phyloP scores from a whole-genome alignment of 768 basidiomycete species.

The Plicaturopsis crispa region DNA sequence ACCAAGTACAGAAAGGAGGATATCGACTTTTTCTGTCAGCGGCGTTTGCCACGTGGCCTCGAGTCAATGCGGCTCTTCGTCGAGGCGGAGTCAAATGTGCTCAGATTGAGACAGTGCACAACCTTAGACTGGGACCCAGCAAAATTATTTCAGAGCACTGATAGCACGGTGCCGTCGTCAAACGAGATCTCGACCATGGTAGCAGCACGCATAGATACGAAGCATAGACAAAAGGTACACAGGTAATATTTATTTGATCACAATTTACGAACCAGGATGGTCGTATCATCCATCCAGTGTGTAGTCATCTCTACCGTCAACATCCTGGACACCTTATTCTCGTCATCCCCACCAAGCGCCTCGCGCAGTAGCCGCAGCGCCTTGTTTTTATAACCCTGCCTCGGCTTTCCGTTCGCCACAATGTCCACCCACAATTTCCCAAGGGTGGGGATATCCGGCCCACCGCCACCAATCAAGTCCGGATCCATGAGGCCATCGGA shows the following conservation, averaged over 20 bases:
- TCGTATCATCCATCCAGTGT: constrained; percentile 56
- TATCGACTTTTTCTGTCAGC: no score
- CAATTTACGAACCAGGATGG: constrained; percentile 28
- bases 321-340: constrained; percentile 32
- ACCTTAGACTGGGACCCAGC: no score
- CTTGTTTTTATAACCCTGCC: constrained; percentile 13
- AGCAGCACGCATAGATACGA: neutral
- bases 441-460: constrained; percentile 13
- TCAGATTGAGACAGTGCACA: no score
- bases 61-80: no score
- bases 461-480: constrained; percentile 5
- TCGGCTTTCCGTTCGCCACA: constrained; percentile 10
- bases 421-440: constrained; percentile 29
- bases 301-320: constrained; percentile 40
- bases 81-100: no score
- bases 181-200: neutral
- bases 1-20: no score
- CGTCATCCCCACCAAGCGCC: constrained; percentile 35
- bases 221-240: neutral
- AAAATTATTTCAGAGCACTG: no score
- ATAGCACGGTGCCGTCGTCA: no score
- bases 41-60: no score
- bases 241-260: constrained; percentile 4
- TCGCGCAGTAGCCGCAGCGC: constrained; percentile 36
- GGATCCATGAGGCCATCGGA: constrained; percentile 36